Evolutionary conservation across 2,329 filamentous ascomycete genomes (phyloP), one percentile per base, ranked within the genome.

Genomic region (Penicillium sp.): DNA sequence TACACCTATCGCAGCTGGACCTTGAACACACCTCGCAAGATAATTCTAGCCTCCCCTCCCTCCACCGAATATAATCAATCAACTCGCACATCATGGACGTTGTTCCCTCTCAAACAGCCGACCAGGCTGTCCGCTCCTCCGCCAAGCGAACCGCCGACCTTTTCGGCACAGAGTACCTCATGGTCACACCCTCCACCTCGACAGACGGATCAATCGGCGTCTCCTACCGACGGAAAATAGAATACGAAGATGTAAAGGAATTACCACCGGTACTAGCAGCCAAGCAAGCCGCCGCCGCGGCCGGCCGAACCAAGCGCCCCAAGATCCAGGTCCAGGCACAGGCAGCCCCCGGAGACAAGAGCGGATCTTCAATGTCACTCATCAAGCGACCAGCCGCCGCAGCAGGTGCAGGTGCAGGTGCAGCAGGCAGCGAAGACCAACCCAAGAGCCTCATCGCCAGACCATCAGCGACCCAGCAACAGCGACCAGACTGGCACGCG

Each of bases 401-500:
- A 13, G 36, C 39, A 19, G 61, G 65, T 3, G 61, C 60, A 5
- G 61, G 59, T 21, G 63, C 62, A 6, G 65, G 67, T 6, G 64
- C 63, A 24, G 78, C 77, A 13, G 64, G 69, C 13, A 72, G 37
- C 31, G 72, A 67, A 31, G 66, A 69, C 24, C 84, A 85, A 60
- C 83, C 83, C 5, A 83, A 80, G 53, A 85, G 84, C 61, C 71
- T 89, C 52, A 83, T 89, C 16, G 79, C 85, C 54, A 81, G 85
- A 63, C 84, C 87, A 37, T 84, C 83, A 14, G 73, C 74, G 36
- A 83, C 87, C 51, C 79, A 84, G 63, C 86, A 88, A 64, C 81
- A 87, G 53, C 91, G 88, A 72, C 95, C 95, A 1, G 89, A 97
- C 54, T 99, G 94, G 94, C 94, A 99, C 72, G 86, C 92, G 57